Evolutionary conservation across 306 rosid genomes (phyloP).

Genomic region (Prunus mongolica): DNA sequence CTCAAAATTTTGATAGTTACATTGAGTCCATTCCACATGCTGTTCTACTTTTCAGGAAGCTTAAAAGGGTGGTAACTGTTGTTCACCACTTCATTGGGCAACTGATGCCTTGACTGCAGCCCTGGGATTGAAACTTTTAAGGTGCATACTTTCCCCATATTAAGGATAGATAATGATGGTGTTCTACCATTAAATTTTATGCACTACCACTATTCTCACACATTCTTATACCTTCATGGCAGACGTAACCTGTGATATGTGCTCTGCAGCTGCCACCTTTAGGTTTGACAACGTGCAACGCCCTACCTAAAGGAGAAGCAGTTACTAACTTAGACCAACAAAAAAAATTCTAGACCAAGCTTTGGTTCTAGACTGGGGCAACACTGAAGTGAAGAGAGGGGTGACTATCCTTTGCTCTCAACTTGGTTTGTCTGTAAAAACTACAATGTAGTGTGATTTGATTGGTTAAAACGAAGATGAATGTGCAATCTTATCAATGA

Average conservation of each 20-base stretch:
- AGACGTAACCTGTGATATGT: conserved; percentile 25
- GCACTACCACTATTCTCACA: conserved; percentile 21
- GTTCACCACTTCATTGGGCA: conserved; percentile 99
- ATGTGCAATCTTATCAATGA: no score
- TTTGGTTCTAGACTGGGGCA: no score
- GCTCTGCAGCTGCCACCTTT: no score
- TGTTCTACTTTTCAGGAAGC: conserved; percentile 70
- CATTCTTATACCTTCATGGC: conserved; percentile 31
- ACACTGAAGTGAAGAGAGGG: no score
- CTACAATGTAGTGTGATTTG: no score
- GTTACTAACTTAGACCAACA: no score
- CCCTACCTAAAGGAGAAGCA: no score
- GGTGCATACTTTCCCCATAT: conserved; percentile 36
- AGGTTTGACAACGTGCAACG: no score
- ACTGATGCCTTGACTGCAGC: conserved; percentile 58
- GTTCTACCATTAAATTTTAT: background rate
- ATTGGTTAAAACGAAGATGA: no score
- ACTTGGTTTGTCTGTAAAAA: no score
- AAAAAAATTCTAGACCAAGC: no score
- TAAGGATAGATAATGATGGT: conserved; percentile 7
- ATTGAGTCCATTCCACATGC: background rate
- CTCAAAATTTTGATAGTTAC: background rate
- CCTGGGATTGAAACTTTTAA: conserved; percentile 84
- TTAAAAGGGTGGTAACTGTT: conserved; percentile 82
- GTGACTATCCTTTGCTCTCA: no score